phyloP scores from a whole-genome alignment of 2,329 filamentous ascomycete genomes.

The Plenodomus tracheiphilus region DNA sequence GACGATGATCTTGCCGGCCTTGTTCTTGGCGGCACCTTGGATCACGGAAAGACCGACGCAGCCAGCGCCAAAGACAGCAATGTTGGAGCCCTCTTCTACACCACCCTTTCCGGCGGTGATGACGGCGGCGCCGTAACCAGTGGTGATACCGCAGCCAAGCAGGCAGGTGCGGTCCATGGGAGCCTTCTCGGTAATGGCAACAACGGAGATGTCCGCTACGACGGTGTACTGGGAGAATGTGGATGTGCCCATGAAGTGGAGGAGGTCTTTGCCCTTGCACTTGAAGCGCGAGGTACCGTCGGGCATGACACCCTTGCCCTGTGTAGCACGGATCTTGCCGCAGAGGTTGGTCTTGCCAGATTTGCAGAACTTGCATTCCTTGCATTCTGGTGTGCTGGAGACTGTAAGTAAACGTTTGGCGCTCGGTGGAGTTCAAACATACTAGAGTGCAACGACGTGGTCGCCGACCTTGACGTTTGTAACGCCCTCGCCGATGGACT shows the following conservation, averaged over 20 bases:
- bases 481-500: conserved; percentile 81
- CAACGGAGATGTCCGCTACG: conserved; percentile 96
- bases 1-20: conserved; percentile 75
- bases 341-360: conserved; percentile 99
- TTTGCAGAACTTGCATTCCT: conserved; percentile 99
- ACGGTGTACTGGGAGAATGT: conserved; percentile 99
- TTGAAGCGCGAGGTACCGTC: conserved; percentile 94
- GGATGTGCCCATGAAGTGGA: conserved; percentile 99
- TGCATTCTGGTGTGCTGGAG: conserved; percentile 87
- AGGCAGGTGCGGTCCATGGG: conserved; percentile 96
- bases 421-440: conserved; percentile 14
- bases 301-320: conserved; percentile 95
- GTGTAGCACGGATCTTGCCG: conserved; percentile 96
- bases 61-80: conserved; percentile 92
- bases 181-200: conserved; percentile 86
- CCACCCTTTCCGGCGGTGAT: conserved; percentile 74
- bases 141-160: conserved; percentile 97
- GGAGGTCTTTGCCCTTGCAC: conserved; percentile 90
- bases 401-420: conserved; percentile 20
- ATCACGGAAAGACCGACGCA: conserved; percentile 95
- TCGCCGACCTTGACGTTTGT: conserved; percentile 93
- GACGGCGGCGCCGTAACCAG: conserved; percentile 92
- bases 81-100: conserved; percentile 84
- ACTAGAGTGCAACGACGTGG: conserved; percentile 65
- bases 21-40: conserved; percentile 86